A percentile compares a stretch with the other conserved stretches of the same genome.
These are phyloP conservation scores for Aegilops tauschii DNA, from an alignment of 176 grass and related monocot genomes.

Conservation along the genomic window DNA sequence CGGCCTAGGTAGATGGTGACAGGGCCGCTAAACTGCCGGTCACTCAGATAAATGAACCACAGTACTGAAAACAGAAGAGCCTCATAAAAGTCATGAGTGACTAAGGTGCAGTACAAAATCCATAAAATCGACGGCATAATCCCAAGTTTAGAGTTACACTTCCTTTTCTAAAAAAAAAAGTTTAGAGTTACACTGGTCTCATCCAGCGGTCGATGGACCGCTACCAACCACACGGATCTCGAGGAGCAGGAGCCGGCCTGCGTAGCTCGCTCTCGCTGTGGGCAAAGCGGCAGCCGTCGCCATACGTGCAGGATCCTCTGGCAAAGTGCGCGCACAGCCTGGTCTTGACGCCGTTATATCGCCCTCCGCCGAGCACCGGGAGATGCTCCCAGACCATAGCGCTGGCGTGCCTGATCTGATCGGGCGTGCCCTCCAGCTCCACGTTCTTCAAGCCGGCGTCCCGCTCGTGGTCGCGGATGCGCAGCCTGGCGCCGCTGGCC, in stretches of 20 bases:
- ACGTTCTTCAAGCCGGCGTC: constrained; percentile 76
- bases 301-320: constrained; percentile 57
- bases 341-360: constrained; percentile 57
- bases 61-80: no score
- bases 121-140: no score
- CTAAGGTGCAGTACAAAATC: no score
- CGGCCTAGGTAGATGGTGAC: no score
- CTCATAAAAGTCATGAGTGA: no score
- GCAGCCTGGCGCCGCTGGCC: constrained; percentile 55
- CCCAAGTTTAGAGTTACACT: no score
- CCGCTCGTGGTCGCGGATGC: constrained; percentile 66
- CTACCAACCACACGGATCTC: constrained; percentile 4
- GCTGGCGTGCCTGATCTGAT: constrained; percentile 18
- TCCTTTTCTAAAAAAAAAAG: no score
- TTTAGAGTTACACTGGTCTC: no score
- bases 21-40: no score
- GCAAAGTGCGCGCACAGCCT: constrained; percentile 71
- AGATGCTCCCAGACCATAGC: constrained; percentile 66
- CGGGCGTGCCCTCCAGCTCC: constrained; percentile 63
- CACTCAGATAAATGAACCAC: no score
- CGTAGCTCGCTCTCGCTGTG: constrained; percentile 55
- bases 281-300: constrained; percentile 66
- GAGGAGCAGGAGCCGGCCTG: constrained; percentile 14
- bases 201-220: no score
- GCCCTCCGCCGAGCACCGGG: background rate